Evolutionary conservation across 1,284 basidiomycete genomes (phyloP), one percentile per base, ranked within the genome.

Genomic region (Cystobasidiaceae sp.): DNA sequence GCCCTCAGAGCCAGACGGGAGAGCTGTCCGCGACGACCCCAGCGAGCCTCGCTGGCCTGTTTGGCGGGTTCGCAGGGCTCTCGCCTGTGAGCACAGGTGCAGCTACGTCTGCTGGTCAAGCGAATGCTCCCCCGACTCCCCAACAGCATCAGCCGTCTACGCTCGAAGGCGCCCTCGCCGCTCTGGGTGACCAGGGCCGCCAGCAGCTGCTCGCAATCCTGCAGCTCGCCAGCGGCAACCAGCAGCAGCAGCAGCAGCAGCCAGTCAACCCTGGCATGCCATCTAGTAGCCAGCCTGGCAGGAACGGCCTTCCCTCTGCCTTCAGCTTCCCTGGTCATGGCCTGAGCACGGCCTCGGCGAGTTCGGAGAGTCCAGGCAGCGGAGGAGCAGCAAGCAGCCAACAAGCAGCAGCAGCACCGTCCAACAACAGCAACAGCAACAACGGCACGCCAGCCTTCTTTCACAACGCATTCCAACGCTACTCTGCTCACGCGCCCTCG

Each of bases 131-230:
- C 21, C 21, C 21, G 27, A 46, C 46, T 3, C 48, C 23, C 39
- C 48, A 43, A 30, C 27, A 33, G 55, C 41, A 45, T 8, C 60
- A 52, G 37, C 52, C 9, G 28, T 19, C 39, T 45, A 19, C 51
- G 19, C 51, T 64, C 32, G 43, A 64, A 32, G 32, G 23, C n/a
- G 61, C 61, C 5, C 32, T 64, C 30, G 61, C 61, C 39, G 61
- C 61, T 34, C 30, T 64, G 30, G 61, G 61, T 19, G 61, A 64
- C 13, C 39, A 44, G 25, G 61, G 61, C 23, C 27, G 61, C 33
- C 50, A 56, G 51, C 61, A 64, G 44, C 61, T 64, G 15, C 43
- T 64, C 9, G 52, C 61, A 15, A 64, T 64, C n/a, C 52, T 64
- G 2, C 61, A 64, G 61, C 44, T 64, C 21, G 61, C n/a, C 61